Evolutionary conservation across 2,329 filamentous ascomycete genomes (phyloP), one percentile per base, ranked within the genome.

Genomic region (Xylariaceae sp.): DNA sequence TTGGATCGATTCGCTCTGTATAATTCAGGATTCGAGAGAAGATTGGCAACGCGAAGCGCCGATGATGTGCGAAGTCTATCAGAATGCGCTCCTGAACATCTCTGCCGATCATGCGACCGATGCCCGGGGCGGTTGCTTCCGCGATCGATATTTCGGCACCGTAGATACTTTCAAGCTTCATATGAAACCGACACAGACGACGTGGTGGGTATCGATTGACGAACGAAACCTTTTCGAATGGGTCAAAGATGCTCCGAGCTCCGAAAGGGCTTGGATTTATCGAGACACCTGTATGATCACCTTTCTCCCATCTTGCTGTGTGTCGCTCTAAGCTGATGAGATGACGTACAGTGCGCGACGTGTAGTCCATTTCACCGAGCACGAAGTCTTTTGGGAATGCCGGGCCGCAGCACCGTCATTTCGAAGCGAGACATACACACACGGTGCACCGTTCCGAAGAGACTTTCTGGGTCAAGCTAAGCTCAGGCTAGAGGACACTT

Each of bases 301-400:
- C 14, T 29, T 29, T 14, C 7, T n/a, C n/a, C n/a, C n/a, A n/a
- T n/a, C n/a, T n/a, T n/a, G n/a, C n/a, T n/a, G n/a, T n/a, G n/a
- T n/a, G n/a, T n/a, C n/a, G n/a, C n/a, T n/a, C n/a, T 6, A 11
- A 17, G 11, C 40, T 42, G 36, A 35, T 7, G 3, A 36, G n/a
- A 35, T 6, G 22, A 12, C 22, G 16, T 16, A 35, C 33, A 42
- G 40, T 16, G 43, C 43, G 17, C 20, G 43, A 6, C 43, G 43
- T 5, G 43, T 36, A 36, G 27, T 40, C 20, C 43, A 45, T 17
- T 45, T 45, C 37, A 45, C 43, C 16, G 32, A 45, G 29, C 27
- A 45, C 6, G 43, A 45, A 36, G 37, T 45, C 6, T 45, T 45
- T 14, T 45, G 43, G 43, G 43, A 45, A 29, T 45, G 43, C 17